Base-by-base conservation (phyloP, 805 yeast genomes). In the Ogataea ganodermae region DNA sequence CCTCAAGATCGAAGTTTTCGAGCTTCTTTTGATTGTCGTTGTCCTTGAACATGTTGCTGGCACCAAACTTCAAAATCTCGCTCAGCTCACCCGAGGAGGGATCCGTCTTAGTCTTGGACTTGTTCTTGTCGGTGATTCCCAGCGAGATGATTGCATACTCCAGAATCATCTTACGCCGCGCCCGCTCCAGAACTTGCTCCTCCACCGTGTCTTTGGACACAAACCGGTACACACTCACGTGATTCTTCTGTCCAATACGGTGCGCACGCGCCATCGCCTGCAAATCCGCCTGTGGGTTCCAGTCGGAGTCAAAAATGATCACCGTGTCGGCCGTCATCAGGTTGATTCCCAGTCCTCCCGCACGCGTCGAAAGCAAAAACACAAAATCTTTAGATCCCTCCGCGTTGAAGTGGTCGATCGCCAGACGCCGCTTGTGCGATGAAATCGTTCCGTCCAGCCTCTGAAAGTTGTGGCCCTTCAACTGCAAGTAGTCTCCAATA, bases 191-290 rank as follows among this genome's bases (percentile, higher is more conserved):
- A 50, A 94, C 96, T 65, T 94, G 96, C 67, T 94, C 99, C 67
- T 94, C 99, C 12, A 94, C 96, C 0, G 99, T 94, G 61, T 94
- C 99, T 61, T 94, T 94, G 49, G 96, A 86, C n/a, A 94, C 98
- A 71, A 94, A 88, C 63, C 99, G 76, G 65, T 94, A 94, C 14
- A 94, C 98, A 83, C 89, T 89, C 30, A 94, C 99, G 69, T 94
- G 99, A 60, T 89, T 90, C 69, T 91, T 94, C 67, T 94, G 99
- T n/a, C 99, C 99, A 65, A 94, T 94, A 74, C 99, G 84, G 71
- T 94, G 99, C 2, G 99, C 99, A 70, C 99, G 83, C 0, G 99
- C 99, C 99, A 94, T 94, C 1, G 99, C 99, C 70, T 94, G 99
- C 60, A 94, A 74, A 76, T 94, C 99, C 0, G 99, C 99, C 67